A percentile compares a stretch with the other conserved stretches of the same genome.
These are phyloP conservation scores for Elsinoe batatas DNA, from an alignment of 2,329 filamentous ascomycete genomes.

Conservation along the genomic window DNA sequence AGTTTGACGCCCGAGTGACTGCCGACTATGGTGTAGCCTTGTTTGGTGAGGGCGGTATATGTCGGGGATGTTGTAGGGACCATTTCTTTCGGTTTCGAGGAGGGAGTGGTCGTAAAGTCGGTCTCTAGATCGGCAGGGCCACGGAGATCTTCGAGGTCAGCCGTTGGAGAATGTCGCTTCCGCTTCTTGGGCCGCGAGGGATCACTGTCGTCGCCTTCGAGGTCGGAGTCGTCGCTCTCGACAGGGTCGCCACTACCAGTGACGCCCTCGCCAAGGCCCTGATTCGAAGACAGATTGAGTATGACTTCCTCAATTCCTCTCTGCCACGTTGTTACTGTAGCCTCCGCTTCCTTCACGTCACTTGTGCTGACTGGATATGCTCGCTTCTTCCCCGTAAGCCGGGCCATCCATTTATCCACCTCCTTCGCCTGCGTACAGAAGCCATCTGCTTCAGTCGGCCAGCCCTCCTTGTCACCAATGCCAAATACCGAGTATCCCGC, in stretches of 20 bases:
- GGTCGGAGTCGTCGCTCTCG: conserved; percentile 72
- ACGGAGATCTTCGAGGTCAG: conserved; percentile 75
- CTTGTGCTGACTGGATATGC: conserved; percentile 84
- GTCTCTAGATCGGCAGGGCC: conserved; percentile 54
- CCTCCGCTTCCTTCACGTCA: conserved; percentile 68
- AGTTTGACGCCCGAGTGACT: conserved; percentile 96
- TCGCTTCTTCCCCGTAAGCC: conserved; percentile 73
- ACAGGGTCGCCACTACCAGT: conserved; percentile 71
- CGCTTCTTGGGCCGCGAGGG: conserved; percentile 31
- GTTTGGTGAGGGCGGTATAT: conserved; percentile 80
- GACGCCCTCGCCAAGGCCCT: conserved; percentile 55
- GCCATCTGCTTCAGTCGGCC: conserved; percentile 81
- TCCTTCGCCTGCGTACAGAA: conserved; percentile 90
- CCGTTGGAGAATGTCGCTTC: conserved; percentile 30
- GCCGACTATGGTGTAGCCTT: conserved; percentile 91
- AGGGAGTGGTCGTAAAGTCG: conserved; percentile 66
- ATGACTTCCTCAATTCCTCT: conserved; percentile 64
- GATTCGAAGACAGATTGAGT: conserved; percentile 44
- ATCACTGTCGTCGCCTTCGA: conserved; percentile 25
- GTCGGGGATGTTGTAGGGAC: conserved; percentile 85
- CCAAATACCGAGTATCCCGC: conserved; percentile 91
- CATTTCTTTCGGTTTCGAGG: conserved; percentile 69
- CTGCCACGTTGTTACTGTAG: conserved; percentile 66
- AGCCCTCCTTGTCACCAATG: conserved; percentile 81
- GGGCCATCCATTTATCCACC: conserved; percentile 95